Conservation (phyloP, 1,284 basidiomycete genomes). For the Ganoderma lingzhi region DNA sequence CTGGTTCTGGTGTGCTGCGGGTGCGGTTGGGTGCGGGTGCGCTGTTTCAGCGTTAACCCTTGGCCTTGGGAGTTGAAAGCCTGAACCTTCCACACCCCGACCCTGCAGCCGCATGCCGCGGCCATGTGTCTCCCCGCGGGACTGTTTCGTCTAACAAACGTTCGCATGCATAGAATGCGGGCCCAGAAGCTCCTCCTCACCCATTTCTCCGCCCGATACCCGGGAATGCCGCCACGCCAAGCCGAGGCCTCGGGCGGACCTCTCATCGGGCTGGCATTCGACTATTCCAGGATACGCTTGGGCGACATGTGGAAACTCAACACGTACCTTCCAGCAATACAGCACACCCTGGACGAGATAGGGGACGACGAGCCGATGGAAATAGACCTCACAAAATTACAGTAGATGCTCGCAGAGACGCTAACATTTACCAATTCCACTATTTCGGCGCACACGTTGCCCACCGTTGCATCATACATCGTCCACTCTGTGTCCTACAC, state of each 20-base stretch:
- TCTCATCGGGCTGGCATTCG: conserved; percentile 82
- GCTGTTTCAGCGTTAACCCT: background rate
- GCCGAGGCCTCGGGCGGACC: conserved; percentile 25
- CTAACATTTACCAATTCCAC: conserved; percentile 15
- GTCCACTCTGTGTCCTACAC: conserved; percentile 1
- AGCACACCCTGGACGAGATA: conserved; percentile 69
- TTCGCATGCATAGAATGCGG: conserved; percentile 68
- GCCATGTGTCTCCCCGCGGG: background rate
- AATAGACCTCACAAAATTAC: conserved; percentile 31
- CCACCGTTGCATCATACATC: conserved; percentile 10
- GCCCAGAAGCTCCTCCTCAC: conserved; percentile 88
- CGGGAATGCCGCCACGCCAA: conserved; percentile 72
- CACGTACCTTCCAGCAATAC: conserved; percentile 76
- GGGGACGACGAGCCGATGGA: conserved; percentile 46
- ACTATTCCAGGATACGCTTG: conserved; percentile 77
- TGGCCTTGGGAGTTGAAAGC: too few relatives aligned
- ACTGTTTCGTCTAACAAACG: conserved; percentile 5
- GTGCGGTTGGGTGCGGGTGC: background rate
- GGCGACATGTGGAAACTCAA: conserved; percentile 86
- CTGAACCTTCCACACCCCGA: background rate
- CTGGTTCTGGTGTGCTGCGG: background rate
- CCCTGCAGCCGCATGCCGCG: conserved; percentile 6
- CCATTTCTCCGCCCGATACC: conserved; percentile 96
- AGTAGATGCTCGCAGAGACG: conserved; percentile 14
- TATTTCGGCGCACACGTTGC: conserved; percentile 16